Evolutionary conservation across 2,329 filamentous ascomycete species (phyloP), one percentile per base, ranked within the genome.

Genomic region (Aspergillus niger): DNA sequence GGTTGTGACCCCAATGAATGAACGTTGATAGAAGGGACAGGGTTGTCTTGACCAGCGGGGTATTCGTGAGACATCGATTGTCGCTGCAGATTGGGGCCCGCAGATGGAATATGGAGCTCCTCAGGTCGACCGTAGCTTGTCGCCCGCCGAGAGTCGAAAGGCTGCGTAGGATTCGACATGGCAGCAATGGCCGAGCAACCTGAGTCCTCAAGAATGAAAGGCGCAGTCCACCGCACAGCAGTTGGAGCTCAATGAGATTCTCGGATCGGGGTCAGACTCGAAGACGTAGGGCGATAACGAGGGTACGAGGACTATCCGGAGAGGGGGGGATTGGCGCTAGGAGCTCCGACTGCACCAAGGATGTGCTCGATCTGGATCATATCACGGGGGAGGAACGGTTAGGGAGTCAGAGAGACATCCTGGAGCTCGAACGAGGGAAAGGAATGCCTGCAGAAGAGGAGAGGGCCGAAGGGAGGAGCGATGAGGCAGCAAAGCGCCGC

Each of bases 1-100:
- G 74, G 71, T 57, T 81, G 77, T 24, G 83, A 77, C 20, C 79
- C 81, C n/a, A 82, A 80, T 66, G 86, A 83, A 65, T 88, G 86
- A 52, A 88, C 77, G 68, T 81, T 86, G 71, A 88, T 85, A 53
- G 84, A 81, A 55, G 85, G 84, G 57, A 80, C 77, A 62, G 80
- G 77, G 55, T 74, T 78, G 57, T 83, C 80, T 65, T 82, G 78
- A 48, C 81, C 75, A 58, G 80, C 74, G 65, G 81, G 77, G 74
- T 83, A 83, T 66, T 83, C 77, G 55, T 80, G 77, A 51, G 77
- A 74, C 64, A 75, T 74, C 63, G 75, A 72, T 69, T 81, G 75
- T 53, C 72, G 79, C 53, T 75, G 72, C 41, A 69, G 64, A 51
- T 76, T 77, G 43, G 77, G 74, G 60, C 74, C 74, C 39, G 77